These are phyloP conservation scores for Erigeron philadelphicus DNA, from an alignment of 140 eudicot species.

Conservation along the genomic window DNA sequence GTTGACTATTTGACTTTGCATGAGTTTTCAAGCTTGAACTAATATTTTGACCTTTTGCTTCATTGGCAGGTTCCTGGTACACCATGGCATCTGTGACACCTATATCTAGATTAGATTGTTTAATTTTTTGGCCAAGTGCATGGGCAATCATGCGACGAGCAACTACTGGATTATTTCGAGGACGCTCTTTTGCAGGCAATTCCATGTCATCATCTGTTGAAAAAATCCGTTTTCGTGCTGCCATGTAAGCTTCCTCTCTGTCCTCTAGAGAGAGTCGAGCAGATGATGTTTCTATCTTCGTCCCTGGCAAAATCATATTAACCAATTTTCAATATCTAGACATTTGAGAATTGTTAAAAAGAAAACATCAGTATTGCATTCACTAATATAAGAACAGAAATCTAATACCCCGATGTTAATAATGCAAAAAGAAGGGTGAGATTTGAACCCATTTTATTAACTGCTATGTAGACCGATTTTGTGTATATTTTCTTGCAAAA, in stretches of 20 bases:
- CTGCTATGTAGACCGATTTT: no score
- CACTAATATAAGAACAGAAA: background rate
- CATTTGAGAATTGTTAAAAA: background rate
- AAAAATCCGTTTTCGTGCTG: constrained; percentile 78
- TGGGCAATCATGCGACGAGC: constrained; percentile 98
- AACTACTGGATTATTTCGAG: constrained; percentile 59
- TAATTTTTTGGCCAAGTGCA: constrained; percentile 72
- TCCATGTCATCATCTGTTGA: constrained; percentile 37
- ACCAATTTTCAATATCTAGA: background rate
- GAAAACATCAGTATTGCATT: background rate
- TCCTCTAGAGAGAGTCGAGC: constrained; percentile 52
- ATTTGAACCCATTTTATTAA: background rate
- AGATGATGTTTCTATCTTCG: constrained; percentile 29
- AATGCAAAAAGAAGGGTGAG: background rate
- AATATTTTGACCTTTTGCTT: constrained; percentile 17
- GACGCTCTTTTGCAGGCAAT: constrained; percentile 43
- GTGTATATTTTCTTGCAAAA: background rate
- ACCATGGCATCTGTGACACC: constrained; percentile 11
- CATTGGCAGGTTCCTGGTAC: constrained; percentile 11
- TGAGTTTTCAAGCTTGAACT: constrained; percentile 17
- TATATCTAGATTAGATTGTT: constrained; percentile 28
- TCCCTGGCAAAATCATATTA: constrained; percentile 35
- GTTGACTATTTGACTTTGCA: constrained; percentile 30
- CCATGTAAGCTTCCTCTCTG: constrained; percentile 79
- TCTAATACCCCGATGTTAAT: background rate